Evolutionary conservation across 2,329 filamentous ascomycete species (phyloP).

Genomic region (Bimuria novae-zelandiae): DNA sequence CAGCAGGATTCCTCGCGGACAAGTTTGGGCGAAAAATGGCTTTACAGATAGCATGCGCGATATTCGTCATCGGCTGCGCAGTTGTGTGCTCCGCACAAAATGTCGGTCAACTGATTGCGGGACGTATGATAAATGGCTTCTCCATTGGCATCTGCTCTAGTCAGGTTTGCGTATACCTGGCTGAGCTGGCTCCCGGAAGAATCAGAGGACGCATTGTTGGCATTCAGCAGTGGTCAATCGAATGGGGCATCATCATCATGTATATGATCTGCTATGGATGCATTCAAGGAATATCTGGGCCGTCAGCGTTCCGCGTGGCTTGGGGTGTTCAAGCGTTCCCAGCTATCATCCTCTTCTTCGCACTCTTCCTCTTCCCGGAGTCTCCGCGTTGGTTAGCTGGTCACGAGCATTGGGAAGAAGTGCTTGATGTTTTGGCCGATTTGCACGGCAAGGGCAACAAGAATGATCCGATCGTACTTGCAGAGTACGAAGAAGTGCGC

Average conservation of each 20-base stretch:
- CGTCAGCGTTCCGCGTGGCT: slow-evolving; percentile 48
- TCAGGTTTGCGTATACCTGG: slow-evolving; percentile 53
- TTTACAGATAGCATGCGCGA: slow-evolving; percentile 55
- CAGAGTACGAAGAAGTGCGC: slow-evolving; percentile 55
- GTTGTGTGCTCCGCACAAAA: slow-evolving; percentile 49
- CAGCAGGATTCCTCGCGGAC: slow-evolving; percentile 58
- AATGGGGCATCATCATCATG: slow-evolving; percentile 33
- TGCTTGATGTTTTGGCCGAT: slow-evolving; percentile 49
- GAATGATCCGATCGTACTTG: slow-evolving; percentile 54
- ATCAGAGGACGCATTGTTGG: slow-evolving; percentile 51
- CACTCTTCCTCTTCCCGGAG: slow-evolving; percentile 53
- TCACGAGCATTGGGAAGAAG: slow-evolving; percentile 52
- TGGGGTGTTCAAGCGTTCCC: slow-evolving; percentile 55
- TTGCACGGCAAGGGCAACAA: slow-evolving; percentile 52
- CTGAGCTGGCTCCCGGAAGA: slow-evolving; percentile 50
- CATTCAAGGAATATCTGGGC: slow-evolving; percentile 6
- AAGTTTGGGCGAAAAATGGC: slow-evolving; percentile 53
- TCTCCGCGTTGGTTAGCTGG: slow-evolving; percentile 57
- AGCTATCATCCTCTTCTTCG: slow-evolving; percentile 50
- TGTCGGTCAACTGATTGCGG: slow-evolving; percentile 50
- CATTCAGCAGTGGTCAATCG: slow-evolving; percentile 52
- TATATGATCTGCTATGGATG: slow-evolving; percentile 56
- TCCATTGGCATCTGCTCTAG: slow-evolving; percentile 51
- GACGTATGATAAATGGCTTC: slow-evolving; percentile 52
- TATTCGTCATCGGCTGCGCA: slow-evolving; percentile 50